These are phyloP conservation scores for Solanum phureja DNA, from an alignment of 257 asterid species.

Conservation along the genomic window DNA sequence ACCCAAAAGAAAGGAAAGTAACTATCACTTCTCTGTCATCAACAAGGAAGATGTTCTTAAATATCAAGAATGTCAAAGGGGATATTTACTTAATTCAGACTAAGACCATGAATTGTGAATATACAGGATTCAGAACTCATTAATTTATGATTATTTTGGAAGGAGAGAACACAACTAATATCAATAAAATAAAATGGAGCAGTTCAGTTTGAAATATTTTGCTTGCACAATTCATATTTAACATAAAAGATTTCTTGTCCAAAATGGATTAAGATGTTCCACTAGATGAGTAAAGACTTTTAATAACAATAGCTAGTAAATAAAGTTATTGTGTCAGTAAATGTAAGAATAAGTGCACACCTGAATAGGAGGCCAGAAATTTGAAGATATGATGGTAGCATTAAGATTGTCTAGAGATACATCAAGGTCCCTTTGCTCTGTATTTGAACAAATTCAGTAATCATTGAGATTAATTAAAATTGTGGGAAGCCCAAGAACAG, in stretches of 20 bases:
- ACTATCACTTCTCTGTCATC: not conserved
- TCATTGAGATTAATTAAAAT: not conserved
- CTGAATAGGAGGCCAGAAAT: conserved; percentile 99
- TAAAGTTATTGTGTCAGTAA: not conserved
- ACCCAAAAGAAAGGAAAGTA: not conserved
- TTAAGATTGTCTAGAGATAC: conserved; percentile 58
- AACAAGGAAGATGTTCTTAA: not conserved
- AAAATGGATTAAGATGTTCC: not conserved
- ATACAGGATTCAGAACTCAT: not conserved
- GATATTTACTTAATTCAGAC: not conserved
- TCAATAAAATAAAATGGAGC: not conserved
- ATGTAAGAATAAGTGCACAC: conserved; percentile 20
- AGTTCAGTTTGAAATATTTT: not conserved
- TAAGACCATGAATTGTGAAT: not conserved
- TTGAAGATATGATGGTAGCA: conserved; percentile 85
- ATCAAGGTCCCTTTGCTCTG: conserved; percentile 43
- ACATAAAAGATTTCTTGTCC: not conserved
- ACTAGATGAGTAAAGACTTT: not conserved
- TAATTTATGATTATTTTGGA: not conserved
- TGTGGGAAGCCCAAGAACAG: not conserved
- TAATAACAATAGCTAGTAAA: not conserved
- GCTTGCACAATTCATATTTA: not conserved
- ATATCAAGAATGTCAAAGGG: not conserved
- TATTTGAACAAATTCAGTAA: conserved; percentile 11
- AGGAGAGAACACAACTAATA: not conserved